Base-by-base conservation (phyloP, 148 eudicot genomes). In the Rhododendron henanense region DNA sequence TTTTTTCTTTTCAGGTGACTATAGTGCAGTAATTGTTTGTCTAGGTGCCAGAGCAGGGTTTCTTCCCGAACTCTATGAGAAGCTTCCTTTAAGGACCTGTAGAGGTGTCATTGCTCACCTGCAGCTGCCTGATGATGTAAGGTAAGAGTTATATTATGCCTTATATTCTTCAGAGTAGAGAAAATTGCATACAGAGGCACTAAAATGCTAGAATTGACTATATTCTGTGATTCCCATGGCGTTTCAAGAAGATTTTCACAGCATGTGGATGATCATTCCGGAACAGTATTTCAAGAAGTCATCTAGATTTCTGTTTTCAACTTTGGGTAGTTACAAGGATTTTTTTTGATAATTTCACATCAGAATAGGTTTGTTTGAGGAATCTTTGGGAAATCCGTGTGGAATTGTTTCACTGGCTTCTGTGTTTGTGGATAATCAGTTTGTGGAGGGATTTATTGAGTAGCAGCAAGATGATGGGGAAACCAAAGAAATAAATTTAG, bases 1-100 rank as follows among this genome's bases (percentile, higher is more conserved):
- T 4, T 28, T 39, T 73, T 83, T 71, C 18, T 90, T 86, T 55
- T 90, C 90, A 97, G 99, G 91, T 67, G 93, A 90, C 55, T 97
- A 94, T 79, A 97, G 91, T 88, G 95, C 94, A 74, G 96, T 97
- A 65, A 83, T 97, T 83, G 91, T 97, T 84, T 97, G 99, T 84
- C 92, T 95, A 59, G 98, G 99, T 79, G 98, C 98, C 78, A 91
- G 91, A 91, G 92, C 92, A 79, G 91, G 88, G 44, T 93, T 91
- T 92, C 93, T 97, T 78, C 94, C 98, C 28, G 98, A 95, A 87
- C 92, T 97, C 9, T 89, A 91, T 82, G 98, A 95, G 88, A 88
- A 82, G 84, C 95, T 97, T 87, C 99, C 99, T 85, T 55, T 97
- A 87, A 92, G 99, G 92, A 91, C 91, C 67, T 97, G 99, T 88